phyloP scores from a whole-genome alignment of 805 yeast species.

The Pichia pseudocactophila region DNA sequence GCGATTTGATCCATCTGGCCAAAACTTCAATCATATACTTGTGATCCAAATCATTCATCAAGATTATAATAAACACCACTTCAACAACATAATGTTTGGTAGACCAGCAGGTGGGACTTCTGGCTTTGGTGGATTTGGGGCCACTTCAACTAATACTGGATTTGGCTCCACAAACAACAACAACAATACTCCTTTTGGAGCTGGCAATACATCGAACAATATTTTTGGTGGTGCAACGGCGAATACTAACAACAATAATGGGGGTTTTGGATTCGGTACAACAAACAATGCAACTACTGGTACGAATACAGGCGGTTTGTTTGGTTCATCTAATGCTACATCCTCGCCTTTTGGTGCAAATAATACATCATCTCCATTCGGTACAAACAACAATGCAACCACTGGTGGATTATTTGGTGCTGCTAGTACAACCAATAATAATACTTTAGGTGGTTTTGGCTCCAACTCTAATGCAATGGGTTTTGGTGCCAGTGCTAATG shows the following conservation, averaged over 20 bases:
- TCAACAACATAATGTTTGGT: conserved; percentile 33
- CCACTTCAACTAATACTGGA: neutral
- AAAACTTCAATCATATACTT: too few species aligned
- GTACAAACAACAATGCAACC: conserved; percentile 22
- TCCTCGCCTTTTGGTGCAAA: conserved; percentile 11
- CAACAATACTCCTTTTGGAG: conserved; percentile 16
- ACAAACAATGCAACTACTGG: conserved; percentile 21
- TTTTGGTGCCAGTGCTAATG: conserved; percentile 6
- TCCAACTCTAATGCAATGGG: conserved; percentile 8
- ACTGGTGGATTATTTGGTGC: conserved; percentile 12
- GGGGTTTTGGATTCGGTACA: conserved; percentile 23
- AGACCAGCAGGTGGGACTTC: conserved; percentile 31
- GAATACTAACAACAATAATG: conserved; percentile 17
- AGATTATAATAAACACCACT: neutral
- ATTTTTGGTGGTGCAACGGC: conserved; percentile 22
- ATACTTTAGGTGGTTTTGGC: conserved; percentile 10
- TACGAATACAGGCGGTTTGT: conserved; percentile 22
- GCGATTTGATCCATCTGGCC: too few species aligned
- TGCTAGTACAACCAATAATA: conserved; percentile 1
- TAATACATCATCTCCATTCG: conserved; percentile 32
- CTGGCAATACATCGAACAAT: conserved; percentile 14
- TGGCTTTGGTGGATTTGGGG: conserved; percentile 41
- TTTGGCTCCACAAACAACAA: conserved; percentile 4
- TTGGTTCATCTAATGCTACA: conserved; percentile 19
- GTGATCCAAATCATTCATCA: too few species aligned